Conservation (phyloP, 768 basidiomycete species). For the Asterophora parasitica region DNA sequence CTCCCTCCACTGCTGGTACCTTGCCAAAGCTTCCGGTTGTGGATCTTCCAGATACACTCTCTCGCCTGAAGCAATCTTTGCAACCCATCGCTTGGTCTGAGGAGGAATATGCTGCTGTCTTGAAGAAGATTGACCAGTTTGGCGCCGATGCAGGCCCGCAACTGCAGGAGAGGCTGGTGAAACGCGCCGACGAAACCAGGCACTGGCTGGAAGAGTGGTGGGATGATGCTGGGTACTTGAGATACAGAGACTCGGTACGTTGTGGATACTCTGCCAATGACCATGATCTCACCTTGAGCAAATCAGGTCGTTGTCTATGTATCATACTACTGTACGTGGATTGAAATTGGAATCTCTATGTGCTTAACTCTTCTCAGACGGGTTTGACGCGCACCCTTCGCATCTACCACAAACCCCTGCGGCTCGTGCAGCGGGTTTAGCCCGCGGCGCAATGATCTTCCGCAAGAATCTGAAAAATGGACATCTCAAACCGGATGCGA, state of each 20-base stretch:
- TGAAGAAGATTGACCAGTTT: slow-evolving; percentile 66
- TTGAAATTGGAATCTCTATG: neutral
- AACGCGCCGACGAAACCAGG: slow-evolving; percentile 45
- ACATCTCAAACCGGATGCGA: slow-evolving; percentile 55
- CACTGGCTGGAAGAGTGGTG: slow-evolving; percentile 97
- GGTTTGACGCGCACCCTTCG: slow-evolving; percentile 63
- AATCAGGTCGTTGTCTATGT: slow-evolving; percentile 77
- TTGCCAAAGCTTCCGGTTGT: slow-evolving; percentile 79
- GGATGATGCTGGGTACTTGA: slow-evolving; percentile 80
- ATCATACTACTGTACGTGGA: slow-evolving; percentile 78
- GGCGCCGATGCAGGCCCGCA: slow-evolving; percentile 39
- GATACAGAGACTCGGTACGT: slow-evolving; percentile 80
- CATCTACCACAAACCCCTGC: slow-evolving; percentile 55
- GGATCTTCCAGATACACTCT: slow-evolving; percentile 57
- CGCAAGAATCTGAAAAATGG: slow-evolving; percentile 66
- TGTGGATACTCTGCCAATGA: neutral
- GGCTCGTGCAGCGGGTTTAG: slow-evolving; percentile 66
- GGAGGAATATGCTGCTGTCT: slow-evolving; percentile 50
- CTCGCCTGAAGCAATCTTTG: slow-evolving; percentile 64
- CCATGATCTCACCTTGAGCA: neutral
- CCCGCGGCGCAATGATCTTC: slow-evolving; percentile 70
- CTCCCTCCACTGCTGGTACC: slow-evolving; percentile 35
- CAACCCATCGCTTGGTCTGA: slow-evolving; percentile 66
- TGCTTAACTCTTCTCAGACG: slow-evolving; percentile 45
- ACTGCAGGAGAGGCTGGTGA: slow-evolving; percentile 62